Evolutionary conservation across 768 basidiomycete genomes (phyloP).

Genomic region (Serendipita sp.): DNA sequence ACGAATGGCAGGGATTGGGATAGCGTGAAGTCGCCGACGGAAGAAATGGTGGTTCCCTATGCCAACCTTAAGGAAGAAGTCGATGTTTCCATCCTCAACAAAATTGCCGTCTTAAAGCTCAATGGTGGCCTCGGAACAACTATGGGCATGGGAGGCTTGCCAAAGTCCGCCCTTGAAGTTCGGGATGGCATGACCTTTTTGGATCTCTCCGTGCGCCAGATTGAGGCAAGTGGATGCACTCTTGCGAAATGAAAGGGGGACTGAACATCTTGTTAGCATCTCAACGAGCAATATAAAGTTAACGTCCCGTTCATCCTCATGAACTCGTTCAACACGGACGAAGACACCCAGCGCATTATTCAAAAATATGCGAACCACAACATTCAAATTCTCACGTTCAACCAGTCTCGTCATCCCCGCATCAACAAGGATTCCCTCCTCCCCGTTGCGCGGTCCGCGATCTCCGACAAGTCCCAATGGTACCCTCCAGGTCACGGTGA

Average conservation of each 20-base stretch:
- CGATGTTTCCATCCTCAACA: slow-evolving; percentile 59
- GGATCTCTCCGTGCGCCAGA: slow-evolving; percentile 78
- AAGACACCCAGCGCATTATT: slow-evolving; percentile 90
- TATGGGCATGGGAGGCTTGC: slow-evolving; percentile 75
- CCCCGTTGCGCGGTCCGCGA: slow-evolving; percentile 61
- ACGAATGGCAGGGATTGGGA: slow-evolving; percentile 56
- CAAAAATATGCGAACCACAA: slow-evolving; percentile 95
- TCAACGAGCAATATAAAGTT: slow-evolving; percentile 69
- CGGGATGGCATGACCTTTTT: slow-evolving; percentile 92
- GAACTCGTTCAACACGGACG: slow-evolving; percentile 98
- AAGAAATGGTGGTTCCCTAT: slow-evolving; percentile 77
- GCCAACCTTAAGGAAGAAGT: slow-evolving; percentile 43
- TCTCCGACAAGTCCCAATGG: slow-evolving; percentile 82
- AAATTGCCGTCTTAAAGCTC: slow-evolving; percentile 89
- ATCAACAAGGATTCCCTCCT: slow-evolving; percentile 81
- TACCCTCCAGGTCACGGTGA: slow-evolving; percentile 98
- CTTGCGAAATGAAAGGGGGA: background rate
- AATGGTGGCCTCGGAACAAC: slow-evolving; percentile 89
- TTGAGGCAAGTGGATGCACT: slow-evolving; percentile 36
- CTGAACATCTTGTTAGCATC: slow-evolving; percentile 31
- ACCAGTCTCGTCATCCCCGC: slow-evolving; percentile 88
- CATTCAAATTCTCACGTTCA: slow-evolving; percentile 81
- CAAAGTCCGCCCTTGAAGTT: slow-evolving; percentile 86
- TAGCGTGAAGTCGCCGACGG: slow-evolving; percentile 71
- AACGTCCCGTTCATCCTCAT: slow-evolving; percentile 96